Evolutionary conservation across 768 basidiomycete species (phyloP).

Genomic region (Suillus clintonianus): DNA sequence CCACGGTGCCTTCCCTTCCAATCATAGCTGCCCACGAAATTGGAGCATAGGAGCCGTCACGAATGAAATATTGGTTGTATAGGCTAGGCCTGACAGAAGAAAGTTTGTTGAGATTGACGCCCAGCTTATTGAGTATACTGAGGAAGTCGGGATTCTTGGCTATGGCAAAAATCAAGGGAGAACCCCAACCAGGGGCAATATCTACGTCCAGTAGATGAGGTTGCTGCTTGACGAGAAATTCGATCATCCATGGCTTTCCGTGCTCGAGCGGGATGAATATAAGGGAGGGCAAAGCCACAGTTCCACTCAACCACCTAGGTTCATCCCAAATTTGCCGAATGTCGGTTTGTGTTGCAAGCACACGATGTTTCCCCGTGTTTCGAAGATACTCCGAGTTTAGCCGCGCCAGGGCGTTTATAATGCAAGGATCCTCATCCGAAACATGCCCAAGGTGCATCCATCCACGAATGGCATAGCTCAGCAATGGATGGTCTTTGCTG

Average conservation of each 20-base stretch:
- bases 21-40: background rate
- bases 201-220: background rate
- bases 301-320: background rate
- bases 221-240: background rate
- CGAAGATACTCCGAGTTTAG: background rate
- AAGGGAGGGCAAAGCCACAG: background rate
- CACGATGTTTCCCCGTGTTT: background rate
- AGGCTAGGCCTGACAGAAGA: background rate
- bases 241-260: background rate
- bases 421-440: background rate
- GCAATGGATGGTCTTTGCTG: background rate
- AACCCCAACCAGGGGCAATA: background rate
- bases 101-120: background rate
- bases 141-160: background rate
- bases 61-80: background rate
- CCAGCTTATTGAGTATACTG: background rate
- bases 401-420: background rate
- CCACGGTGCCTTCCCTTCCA: background rate
- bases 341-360: background rate
- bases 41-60: background rate
- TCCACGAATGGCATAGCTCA: background rate
- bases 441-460: background rate
- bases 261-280: background rate
- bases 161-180: background rate
- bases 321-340: too few relatives aligned